Base-by-base conservation (phyloP, 2,329 filamentous ascomycete genomes). In the Leptoxyphium fumago region DNA sequence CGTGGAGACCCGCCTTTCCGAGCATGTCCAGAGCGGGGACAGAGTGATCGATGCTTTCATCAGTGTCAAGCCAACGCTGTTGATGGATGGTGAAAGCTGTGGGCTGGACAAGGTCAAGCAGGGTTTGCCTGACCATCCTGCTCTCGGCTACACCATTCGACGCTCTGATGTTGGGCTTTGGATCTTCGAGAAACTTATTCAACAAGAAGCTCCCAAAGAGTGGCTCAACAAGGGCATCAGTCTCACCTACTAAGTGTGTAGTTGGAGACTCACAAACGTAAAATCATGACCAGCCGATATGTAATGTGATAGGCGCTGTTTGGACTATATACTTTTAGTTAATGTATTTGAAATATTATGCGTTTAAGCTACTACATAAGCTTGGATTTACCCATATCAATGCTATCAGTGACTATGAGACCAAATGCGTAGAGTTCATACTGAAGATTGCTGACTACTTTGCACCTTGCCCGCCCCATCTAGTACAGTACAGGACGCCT, bases 161-260 rank as follows among this genome's bases (percentile, higher is more conserved):
- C 57, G 64, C 46, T 52, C 45, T 36, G 64, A 68, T 54, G 65
- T 68, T 2, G 65, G 64, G 0, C 44, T 46, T 13, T 68, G 61
- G 58, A 58, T 66, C 15, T 66, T 59, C 46, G 55, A 62, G 53
- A 58, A 55, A 29, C 47, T 59, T 2, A 43, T 65, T 2, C 52
- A 47, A 45, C 46, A 48, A 18, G 46, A 47, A 2, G 46, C 52
- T 9, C 50, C 52, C 29, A 46, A 45, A 7, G 49, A 51, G 29
- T 64, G 60, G 55, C 48, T 47, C 44, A 58, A 59, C 15, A 56
- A 51, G 48, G 57, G 55, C 43, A 52, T 64, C 8, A 59, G 50
- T 39, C 47, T 67, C 48, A 60, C 62, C 40, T 61, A 62, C 43
- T 64, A 48, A 49, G 38, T 26, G 38, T 26, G 21, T 26, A 26